Evolutionary conservation across 148 eudicot genomes (phyloP), one percentile per base, ranked within the genome.

Genomic region (Pouteria glomerata): DNA sequence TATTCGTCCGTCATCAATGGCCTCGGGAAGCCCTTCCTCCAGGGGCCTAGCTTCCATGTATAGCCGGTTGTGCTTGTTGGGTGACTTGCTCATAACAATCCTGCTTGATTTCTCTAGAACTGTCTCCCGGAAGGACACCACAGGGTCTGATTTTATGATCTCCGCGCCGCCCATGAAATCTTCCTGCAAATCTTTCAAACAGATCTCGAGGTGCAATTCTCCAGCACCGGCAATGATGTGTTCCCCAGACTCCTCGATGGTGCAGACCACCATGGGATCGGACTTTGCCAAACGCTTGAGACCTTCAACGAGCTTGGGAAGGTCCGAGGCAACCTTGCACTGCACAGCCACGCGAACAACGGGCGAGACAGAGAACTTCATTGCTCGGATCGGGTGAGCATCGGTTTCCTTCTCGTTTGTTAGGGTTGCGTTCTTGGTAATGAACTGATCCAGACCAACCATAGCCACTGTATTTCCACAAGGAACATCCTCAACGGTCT

Each of bases 151-250:
- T 57, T 82, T 80, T 3, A 79, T 71, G 41, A 87, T 87, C 51
- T 87, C 91, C 37, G 91, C 91, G 18, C 89, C 92, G 53, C 92
- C 89, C 92, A 88, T 88, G 82, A 88, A 88, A 71, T 88, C 92
- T 11, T 87, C 91, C 31, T 72, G 79, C 75, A 87, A 69, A 69
- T 87, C 91, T 76, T 87, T 87, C 75, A 87, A 74, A 74, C 91
- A 87, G 74, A 87, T 87, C 59, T 87, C 91, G 26, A 87, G 84
- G 71, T 87, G 91, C 13, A 87, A 84, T 52, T 87, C 91, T 51
- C 91, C 91, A 60, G 91, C 91, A 78, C 86, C 86, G 68, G 89
- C 86, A 82, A 88, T 82, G 47, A 88, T 88, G 65, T 88, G 92
- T 58, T 88, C 92, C 23, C 92, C 89, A 53, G 92, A 75, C 47